Evolutionary conservation across 768 basidiomycete genomes (phyloP), one percentile per base, ranked within the genome.

Genomic region (Megacollybia marginata): DNA sequence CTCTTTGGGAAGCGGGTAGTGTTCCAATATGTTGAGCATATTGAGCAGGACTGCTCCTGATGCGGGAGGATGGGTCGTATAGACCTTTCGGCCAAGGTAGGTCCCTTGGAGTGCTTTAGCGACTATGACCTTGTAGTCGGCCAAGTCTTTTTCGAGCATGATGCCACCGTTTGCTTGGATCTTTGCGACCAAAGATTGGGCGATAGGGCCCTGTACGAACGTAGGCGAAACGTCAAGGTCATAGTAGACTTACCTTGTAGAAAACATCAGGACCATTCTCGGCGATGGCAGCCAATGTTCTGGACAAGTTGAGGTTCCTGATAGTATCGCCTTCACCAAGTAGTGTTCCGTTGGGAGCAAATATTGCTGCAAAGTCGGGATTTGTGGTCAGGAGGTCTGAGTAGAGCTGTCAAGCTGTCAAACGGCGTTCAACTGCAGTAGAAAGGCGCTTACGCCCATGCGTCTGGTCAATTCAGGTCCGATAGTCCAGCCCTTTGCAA

Each of bases 1-100:
- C 5, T 69, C 76, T 54, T 63, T 57, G 6, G 67, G 65, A 2
- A 54, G 44, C n/a, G 62, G 49, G 53, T 72, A 87, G 19, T 69
- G 70, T 57, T 86, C 84, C 48, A 85, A 61, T 13, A 82, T 59
- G 57, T 87, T 87, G 20, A 45, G 20, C 19, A n/a, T 8, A n/a
- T 7, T 9, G 20, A 46, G n/a, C 19, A n/a, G 3, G 33, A 33
- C 15, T 31, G 48, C 76, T 1, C 86, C 85, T 9, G 76, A 76
- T n/a, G 80, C 77, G 4, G 86, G 86, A 1, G 82, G 78, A 50
- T 72, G 69, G 1, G 80, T 68, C 0, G 83, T 84, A 59, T 82
- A 87, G 43, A 88, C 69, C 50, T 71, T 82, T 54, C 74, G 70
- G 42, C 75, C 76, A 12, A 68, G 70, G 58, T 82, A 88, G 0